These are phyloP conservation scores for Pleurotus djamor DNA, from an alignment of 768 basidiomycete genomes.

Conservation along the genomic window DNA sequence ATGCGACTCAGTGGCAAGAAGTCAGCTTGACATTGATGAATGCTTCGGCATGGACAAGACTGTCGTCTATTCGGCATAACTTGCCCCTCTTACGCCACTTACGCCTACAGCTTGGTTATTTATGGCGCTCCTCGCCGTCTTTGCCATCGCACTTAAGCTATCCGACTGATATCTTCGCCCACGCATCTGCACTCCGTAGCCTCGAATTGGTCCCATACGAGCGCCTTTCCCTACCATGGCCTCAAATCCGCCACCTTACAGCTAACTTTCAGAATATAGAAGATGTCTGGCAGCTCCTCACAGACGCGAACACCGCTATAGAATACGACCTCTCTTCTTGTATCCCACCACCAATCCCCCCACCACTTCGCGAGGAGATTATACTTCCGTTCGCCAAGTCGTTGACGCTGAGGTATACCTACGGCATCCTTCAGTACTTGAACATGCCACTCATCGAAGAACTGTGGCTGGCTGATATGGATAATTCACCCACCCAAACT, in stretches of 20 bases:
- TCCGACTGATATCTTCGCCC: neutral
- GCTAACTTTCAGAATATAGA: neutral
- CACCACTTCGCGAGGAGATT: neutral
- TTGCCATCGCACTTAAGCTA: neutral
- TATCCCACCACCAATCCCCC: neutral
- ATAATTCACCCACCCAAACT: neutral
- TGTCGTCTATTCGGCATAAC: neutral
- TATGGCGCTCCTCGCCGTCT: neutral
- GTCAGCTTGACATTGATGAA: constrained; percentile 6
- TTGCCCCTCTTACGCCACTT: neutral
- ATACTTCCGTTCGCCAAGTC: neutral
- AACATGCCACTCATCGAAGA: constrained; percentile 1
- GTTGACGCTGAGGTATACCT: neutral
- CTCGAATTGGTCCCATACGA: constrained; percentile 1
- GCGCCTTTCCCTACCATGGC: neutral
- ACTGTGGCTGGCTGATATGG: neutral
- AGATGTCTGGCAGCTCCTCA: neutral
- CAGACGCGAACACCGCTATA: neutral
- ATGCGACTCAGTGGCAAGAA: neutral
- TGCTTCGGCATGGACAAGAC: neutral
- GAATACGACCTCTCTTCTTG: neutral
- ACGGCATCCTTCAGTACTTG: neutral
- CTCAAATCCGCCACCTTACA: neutral
- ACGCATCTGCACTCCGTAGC: neutral
- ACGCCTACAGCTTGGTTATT: constrained; percentile 1